Evolutionary conservation across 202 grass and related monocot genomes (phyloP), one percentile per base, ranked within the genome.

Genomic region (Musa balbisiana): DNA sequence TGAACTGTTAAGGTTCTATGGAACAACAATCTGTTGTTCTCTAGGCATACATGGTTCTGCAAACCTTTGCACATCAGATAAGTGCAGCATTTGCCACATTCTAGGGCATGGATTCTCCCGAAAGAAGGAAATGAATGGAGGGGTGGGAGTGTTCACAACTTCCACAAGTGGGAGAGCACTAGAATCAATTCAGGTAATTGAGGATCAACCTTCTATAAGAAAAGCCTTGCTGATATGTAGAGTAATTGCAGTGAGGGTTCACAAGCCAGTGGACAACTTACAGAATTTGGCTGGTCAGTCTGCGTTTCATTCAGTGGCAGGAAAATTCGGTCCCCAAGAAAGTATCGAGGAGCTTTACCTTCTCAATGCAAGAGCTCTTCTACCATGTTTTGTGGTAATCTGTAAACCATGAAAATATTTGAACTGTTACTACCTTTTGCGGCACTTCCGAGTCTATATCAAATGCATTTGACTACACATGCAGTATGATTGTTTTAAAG

Each of bases 291-390:
- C 52, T 17, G 53, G 22, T n/a, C 53, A 74, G 13, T 58, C 53
- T 56, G 72, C 52, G 52, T 74, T 74, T 29, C 53, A 74, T 56
- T 74, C 72, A 15, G 53, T 74, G 11, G 72, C 72, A 56, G 51
- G 72, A 56, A 74, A 58, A 19, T 52, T 74, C 4, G 72, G 72
- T 27, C 72, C 72, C 0, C 56, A 74, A 10, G 52, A 53, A 9
- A 74, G 53, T 27, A 74, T 74, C 8, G 53, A 74, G 53, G 72
- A 74, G 72, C 72, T 74, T 5, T 74, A 74, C 53, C 72, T 74
- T 54, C 72, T 74, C 23, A 58, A 73, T 21, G 56, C 23, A 16
- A 12, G 51, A 16, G 72, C 72, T 73, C 72, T 74, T 74, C 52
- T 74, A 29, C 72, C 72, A 22, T 74, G 72, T 33, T 58, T 74